Conservation (phyloP, 768 basidiomycete genomes). For the Galerina marginata region DNA sequence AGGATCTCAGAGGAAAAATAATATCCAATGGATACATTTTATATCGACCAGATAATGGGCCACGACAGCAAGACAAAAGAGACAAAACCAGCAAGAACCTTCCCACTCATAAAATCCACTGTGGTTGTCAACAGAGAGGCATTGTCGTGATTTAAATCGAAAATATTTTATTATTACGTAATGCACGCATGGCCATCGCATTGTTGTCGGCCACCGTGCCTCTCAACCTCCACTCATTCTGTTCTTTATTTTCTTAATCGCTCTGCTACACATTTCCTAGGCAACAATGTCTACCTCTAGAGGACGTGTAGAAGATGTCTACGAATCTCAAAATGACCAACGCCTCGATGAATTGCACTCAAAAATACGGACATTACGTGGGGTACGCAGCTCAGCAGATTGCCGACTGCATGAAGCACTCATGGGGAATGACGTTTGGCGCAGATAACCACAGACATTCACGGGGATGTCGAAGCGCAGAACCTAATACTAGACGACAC, state of each 20-base stretch:
- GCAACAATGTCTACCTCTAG: constrained; percentile 47
- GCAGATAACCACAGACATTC: constrained; percentile 87
- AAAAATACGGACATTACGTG: constrained; percentile 80
- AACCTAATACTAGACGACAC: constrained; percentile 80
- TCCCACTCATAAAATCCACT: too few relatives aligned
- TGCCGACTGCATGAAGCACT: neutral
- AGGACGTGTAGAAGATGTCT: constrained; percentile 66
- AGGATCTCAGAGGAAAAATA: too few relatives aligned
- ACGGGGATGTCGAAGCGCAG: constrained; percentile 84
- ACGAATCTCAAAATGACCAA: constrained; percentile 87
- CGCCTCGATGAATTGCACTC: constrained; percentile 83
- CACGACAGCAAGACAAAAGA: too few relatives aligned
- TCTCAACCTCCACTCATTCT: neutral
- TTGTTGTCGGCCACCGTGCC: neutral
- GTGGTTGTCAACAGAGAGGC: too few relatives aligned
- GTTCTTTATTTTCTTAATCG: neutral
- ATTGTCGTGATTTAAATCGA: too few relatives aligned
- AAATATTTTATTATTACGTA: too few relatives aligned
- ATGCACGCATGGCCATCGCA: neutral
- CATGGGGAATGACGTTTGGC: neutral
- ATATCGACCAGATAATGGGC: too few relatives aligned
- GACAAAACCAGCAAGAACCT: too few relatives aligned
- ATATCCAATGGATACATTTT: too few relatives aligned
- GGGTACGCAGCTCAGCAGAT: constrained; percentile 50
- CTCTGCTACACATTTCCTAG: neutral